Conservation (phyloP, 768 basidiomycete species). For the Lactarius pseudohatsudake region DNA sequence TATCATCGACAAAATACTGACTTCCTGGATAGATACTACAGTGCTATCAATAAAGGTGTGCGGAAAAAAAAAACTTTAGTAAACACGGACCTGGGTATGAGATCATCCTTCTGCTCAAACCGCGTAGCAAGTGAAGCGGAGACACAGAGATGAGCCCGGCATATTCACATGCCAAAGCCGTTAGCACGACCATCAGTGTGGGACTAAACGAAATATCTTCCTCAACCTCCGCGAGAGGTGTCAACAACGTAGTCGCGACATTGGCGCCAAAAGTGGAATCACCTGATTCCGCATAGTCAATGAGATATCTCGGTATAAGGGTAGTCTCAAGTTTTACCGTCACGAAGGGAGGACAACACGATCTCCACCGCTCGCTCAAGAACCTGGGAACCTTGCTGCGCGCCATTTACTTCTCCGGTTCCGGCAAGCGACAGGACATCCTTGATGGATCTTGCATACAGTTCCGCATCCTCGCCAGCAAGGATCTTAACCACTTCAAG, state of each 20-base stretch:
- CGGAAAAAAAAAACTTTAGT: conserved; percentile 11
- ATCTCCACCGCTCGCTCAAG: conserved; percentile 58
- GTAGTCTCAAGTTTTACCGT: conserved; percentile 41
- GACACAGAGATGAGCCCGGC: conserved; percentile 50
- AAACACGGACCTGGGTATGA: conserved; percentile 45
- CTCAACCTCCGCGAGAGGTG: conserved; percentile 25
- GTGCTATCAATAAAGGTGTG: conserved; percentile 3
- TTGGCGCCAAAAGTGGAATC: conserved; percentile 36
- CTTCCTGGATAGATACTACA: conserved; percentile 71
- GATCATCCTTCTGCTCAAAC: conserved; percentile 44
- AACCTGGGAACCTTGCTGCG: conserved; percentile 40
- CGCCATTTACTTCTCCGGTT: conserved; percentile 32
- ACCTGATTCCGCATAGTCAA: neutral
- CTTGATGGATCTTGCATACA: conserved; percentile 54
- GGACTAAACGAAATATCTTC: conserved; percentile 41
- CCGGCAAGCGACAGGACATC: conserved; percentile 43
- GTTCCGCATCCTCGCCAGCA: conserved; percentile 50
- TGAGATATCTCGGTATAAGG: conserved; percentile 4
- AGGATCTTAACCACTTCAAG: conserved; percentile 56
- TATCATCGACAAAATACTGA: conserved; percentile 69
- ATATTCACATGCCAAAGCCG: conserved; percentile 67
- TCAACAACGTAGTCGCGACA: conserved; percentile 32
- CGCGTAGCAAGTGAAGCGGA: conserved; percentile 48
- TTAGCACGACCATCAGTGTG: conserved; percentile 64
- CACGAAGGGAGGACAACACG: conserved; percentile 49